phyloP scores from a whole-genome alignment of 78 protist genomes.

The Dictyostelium citrinum region DNA sequence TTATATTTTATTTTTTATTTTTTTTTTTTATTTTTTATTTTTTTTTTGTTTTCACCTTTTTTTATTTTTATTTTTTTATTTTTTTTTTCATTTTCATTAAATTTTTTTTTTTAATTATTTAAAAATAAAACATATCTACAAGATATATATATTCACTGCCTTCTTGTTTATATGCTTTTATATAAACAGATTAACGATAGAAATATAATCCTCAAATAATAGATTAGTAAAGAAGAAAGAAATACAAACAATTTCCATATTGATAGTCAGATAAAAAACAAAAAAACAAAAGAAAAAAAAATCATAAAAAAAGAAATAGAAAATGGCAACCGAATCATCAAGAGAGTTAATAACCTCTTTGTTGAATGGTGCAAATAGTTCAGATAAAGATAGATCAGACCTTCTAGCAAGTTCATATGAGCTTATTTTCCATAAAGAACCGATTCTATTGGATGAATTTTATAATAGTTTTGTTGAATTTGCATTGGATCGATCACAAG shows the following conservation, averaged over 20 bases:
- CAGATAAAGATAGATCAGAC: conserved; percentile 16
- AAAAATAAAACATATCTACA: not conserved
- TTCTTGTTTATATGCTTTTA: no score
- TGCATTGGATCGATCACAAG: conserved; percentile 18
- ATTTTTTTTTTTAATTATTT: not conserved
- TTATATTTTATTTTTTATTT: no score
- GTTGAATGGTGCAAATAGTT: conserved; percentile 40
- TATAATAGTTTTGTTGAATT: conserved; percentile 34
- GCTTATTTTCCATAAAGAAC: conserved; percentile 23
- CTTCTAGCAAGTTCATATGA: conserved; percentile 38
- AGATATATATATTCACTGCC: not conserved
- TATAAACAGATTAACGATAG: no score
- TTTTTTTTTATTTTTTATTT: not conserved
- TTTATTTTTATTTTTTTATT: not conserved
- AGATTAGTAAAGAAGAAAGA: not conserved
- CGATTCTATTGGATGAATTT: conserved; percentile 12
- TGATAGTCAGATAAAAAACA: no score
- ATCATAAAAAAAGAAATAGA: not conserved
- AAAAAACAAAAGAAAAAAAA: not conserved
- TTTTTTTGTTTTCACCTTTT: not conserved
- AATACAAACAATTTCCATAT: no score
- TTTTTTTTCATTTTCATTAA: not conserved
- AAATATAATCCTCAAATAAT: not conserved
- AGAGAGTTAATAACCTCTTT: conserved; percentile 5
- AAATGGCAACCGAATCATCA: not conserved